Evolutionary conservation across 2,329 filamentous ascomycete genomes (phyloP).

Genomic region (Malbranchea cinnamomea): DNA sequence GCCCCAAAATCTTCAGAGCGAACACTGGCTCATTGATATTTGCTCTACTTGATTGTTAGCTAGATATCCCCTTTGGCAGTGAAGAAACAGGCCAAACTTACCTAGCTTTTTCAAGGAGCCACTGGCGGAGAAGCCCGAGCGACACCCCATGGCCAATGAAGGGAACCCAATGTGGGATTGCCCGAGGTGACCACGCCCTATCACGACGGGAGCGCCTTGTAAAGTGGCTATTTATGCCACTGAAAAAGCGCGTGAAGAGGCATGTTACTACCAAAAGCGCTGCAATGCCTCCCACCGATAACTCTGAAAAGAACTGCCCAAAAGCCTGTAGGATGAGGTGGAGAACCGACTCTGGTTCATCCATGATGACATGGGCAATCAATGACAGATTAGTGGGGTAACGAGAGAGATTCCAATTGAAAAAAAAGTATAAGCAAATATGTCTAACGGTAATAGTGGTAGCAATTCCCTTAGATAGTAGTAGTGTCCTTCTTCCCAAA

Average conservation of each 20-base stretch:
- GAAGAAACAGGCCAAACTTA: conserved; percentile 11
- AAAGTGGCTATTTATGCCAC: conserved; percentile 20
- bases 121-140: conserved; percentile 32
- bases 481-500: too few relatives aligned
- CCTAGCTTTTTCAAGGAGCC: conserved; percentile 30
- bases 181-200: conserved; percentile 27
- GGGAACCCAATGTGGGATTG: conserved; percentile 46
- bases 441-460: too few relatives aligned
- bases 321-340: conserved; percentile 1
- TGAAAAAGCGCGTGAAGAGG: conserved; percentile 25
- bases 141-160: conserved; percentile 38
- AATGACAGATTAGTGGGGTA: too few relatives aligned
- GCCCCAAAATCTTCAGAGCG: conserved; percentile 34
- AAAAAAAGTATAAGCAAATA: too few relatives aligned
- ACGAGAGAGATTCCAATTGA: too few relatives aligned
- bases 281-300: conserved; percentile 15
- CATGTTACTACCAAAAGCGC: conserved; percentile 18
- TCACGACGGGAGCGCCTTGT: conserved; percentile 11
- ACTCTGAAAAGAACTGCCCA: conserved; percentile 3
- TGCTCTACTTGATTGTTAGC: conserved; percentile 4
- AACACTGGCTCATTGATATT: conserved; percentile 27
- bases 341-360: conserved; percentile 11
- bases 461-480: too few relatives aligned
- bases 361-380: too few relatives aligned
- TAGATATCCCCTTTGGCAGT: conserved; percentile 1